A percentile compares a stretch with the other conserved stretches of the same genome.
These are phyloP conservation scores for Tilletiaria anomala DNA, from an alignment of 1,284 basidiomycete genomes.

Conservation along the genomic window DNA sequence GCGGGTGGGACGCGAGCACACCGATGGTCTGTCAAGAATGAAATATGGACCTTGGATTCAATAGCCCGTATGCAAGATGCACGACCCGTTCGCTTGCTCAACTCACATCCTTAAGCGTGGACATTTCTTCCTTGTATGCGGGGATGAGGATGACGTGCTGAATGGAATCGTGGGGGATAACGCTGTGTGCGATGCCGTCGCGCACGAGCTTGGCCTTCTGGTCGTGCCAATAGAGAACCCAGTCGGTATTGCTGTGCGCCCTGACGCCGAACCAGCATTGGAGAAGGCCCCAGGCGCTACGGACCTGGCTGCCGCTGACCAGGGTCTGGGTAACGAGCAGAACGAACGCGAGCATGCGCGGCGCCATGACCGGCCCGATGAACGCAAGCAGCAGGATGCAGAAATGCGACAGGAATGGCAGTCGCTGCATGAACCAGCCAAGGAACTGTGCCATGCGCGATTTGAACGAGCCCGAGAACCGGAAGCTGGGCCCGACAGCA, in stretches of 20 bases:
- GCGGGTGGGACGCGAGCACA: slow-evolving; percentile 34
- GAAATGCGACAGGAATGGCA: slow-evolving; percentile 28
- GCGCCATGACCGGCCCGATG: slow-evolving; percentile 19
- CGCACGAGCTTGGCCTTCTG: slow-evolving; percentile 1
- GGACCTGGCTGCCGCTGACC: slow-evolving; percentile 20
- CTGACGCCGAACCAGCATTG: slow-evolving; percentile 21
- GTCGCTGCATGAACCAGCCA: slow-evolving; percentile 20
- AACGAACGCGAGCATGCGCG: slow-evolving; percentile 13
- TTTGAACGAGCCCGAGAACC: too few species aligned
- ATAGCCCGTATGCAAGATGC: neutral
- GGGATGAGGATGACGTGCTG: slow-evolving; percentile 36
- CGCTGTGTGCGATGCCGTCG: slow-evolving; percentile 2
- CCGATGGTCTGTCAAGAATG: slow-evolving; percentile 20
- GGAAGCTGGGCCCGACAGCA: too few species aligned
- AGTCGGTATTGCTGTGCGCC: slow-evolving; percentile 19
- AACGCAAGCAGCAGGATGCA: slow-evolving; percentile 7
- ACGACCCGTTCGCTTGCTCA: too few species aligned
- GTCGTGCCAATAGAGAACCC: slow-evolving; percentile 11
- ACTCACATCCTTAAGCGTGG: slow-evolving; percentile 21
- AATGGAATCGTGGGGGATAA: slow-evolving; percentile 17
- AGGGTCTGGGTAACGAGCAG: slow-evolving; percentile 19
- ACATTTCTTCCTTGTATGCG: slow-evolving; percentile 34
- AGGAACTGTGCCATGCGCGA: too few species aligned
- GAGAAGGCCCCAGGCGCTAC: slow-evolving; percentile 19
- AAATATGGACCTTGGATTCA: neutral